phyloP scores from a whole-genome alignment of 2,329 filamentous ascomycete species.

The Diaporthe caulivora region DNA sequence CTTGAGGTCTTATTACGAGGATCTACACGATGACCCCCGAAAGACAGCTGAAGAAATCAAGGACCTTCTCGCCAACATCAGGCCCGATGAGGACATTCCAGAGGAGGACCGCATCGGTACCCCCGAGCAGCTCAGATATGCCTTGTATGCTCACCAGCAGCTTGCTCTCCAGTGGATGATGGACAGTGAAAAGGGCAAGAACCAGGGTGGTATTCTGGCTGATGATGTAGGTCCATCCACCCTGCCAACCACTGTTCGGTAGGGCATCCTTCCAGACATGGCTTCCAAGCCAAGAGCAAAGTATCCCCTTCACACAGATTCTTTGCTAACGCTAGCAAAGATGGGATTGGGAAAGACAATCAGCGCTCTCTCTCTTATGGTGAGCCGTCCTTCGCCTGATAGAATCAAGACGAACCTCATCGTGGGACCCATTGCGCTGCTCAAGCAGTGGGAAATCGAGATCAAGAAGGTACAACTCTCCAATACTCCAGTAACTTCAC shows the following conservation, averaged over 20 bases:
- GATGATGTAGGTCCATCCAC: slow-evolving; percentile 62
- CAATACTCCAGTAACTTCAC: neutral
- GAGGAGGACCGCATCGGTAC: slow-evolving; percentile 75
- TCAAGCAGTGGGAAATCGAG: slow-evolving; percentile 88
- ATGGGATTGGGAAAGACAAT: slow-evolving; percentile 91
- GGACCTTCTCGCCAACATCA: slow-evolving; percentile 78
- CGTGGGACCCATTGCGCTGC: slow-evolving; percentile 81
- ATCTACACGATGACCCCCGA: slow-evolving; percentile 53
- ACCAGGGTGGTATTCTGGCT: slow-evolving; percentile 82
- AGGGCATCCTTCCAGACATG: neutral
- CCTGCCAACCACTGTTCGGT: neutral
- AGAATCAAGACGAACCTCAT: slow-evolving; percentile 81
- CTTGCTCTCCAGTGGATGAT: slow-evolving; percentile 83
- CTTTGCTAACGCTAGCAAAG: neutral
- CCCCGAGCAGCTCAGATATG: slow-evolving; percentile 75
- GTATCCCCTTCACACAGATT: too few relatives aligned
- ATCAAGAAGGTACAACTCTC: slow-evolving; percentile 61
- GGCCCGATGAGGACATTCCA: slow-evolving; percentile 76
- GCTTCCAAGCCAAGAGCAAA: neutral
- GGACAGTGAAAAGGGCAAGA: slow-evolving; percentile 78
- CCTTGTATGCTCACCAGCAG: slow-evolving; percentile 85
- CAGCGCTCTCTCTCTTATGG: slow-evolving; percentile 82
- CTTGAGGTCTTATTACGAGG: slow-evolving; percentile 50
- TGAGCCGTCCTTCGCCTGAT: slow-evolving; percentile 73
- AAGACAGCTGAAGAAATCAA: slow-evolving; percentile 74